Percentiles rank a stretch among this genome's conserved stretches.
These are phyloP conservation scores for Hibiscus tridactylites DNA, from an alignment of 345 rosid species.

Conservation along the genomic window DNA sequence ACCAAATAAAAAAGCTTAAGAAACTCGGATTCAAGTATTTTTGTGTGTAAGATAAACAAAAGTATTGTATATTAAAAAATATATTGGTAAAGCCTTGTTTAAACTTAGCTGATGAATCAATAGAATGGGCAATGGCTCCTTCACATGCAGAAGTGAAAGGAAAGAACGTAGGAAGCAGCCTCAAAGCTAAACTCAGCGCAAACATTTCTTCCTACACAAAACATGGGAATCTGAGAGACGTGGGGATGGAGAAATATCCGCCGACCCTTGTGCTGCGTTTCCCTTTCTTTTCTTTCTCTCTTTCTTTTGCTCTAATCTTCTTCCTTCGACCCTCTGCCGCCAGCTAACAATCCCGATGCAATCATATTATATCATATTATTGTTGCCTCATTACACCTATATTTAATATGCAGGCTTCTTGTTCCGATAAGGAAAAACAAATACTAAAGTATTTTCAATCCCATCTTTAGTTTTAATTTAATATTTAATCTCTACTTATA, in stretches of 20 bases:
- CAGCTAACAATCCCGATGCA: slow-evolving; percentile 49
- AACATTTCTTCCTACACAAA: too few species aligned
- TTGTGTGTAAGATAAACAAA: too few species aligned
- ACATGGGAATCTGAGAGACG: slow-evolving; percentile 20
- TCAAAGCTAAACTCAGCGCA: neutral
- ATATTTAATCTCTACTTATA: neutral
- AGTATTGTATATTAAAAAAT: too few species aligned
- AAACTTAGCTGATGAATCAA: too few species aligned
- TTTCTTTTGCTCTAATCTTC: neutral
- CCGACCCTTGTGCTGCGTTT: slow-evolving; percentile 30
- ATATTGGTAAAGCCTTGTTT: too few species aligned
- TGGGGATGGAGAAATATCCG: slow-evolving; percentile 38
- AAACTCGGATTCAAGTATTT: too few species aligned
- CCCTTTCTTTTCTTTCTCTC: neutral
- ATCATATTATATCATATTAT: neutral
- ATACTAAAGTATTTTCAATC: neutral
- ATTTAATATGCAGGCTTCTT: neutral
- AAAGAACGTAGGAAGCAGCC: slow-evolving; percentile 24
- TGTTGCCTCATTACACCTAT: slow-evolving; percentile 7
- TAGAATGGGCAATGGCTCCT: too few species aligned
- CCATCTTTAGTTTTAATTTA: neutral
- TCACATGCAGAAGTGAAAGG: slow-evolving; percentile 23
- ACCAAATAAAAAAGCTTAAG: too few species aligned
- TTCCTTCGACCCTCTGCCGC: slow-evolving; percentile 12
- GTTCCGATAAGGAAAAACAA: neutral